These are phyloP conservation scores for Osmanthus fragrans DNA, from an alignment of 257 asterid species.

Conservation along the genomic window DNA sequence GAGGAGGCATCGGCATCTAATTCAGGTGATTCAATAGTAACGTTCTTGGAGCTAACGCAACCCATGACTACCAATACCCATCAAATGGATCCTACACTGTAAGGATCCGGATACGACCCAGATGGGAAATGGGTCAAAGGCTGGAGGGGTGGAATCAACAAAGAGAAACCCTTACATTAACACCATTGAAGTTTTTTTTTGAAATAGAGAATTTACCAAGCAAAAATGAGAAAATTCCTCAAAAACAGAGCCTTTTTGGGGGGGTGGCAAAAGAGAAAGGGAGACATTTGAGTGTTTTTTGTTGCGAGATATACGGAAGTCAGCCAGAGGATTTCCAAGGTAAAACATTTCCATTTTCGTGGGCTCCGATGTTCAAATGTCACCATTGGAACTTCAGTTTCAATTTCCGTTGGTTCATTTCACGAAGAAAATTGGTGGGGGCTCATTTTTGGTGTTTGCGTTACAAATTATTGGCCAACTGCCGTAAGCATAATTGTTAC, in stretches of 20 bases:
- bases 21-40: constrained; percentile 40
- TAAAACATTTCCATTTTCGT: constrained; percentile 22
- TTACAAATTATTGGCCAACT: constrained; percentile 36
- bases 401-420: constrained; percentile 26
- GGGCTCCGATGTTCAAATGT: constrained; percentile 20
- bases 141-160: constrained; percentile 25
- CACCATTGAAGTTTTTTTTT: constrained; percentile 28
- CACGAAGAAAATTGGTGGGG: background rate
- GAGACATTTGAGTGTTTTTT: constrained; percentile 13
- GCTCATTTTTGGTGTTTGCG: background rate
- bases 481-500: background rate
- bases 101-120: constrained; percentile 36
- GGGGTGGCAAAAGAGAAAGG: constrained; percentile 6
- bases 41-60: constrained; percentile 84
- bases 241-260: constrained; percentile 18
- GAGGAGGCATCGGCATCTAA: constrained; percentile 25
- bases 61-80: constrained; percentile 95
- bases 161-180: constrained; percentile 39
- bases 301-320: constrained; percentile 43
- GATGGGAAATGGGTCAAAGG: constrained; percentile 41
- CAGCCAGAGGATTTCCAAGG: constrained; percentile 4
- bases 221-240: constrained; percentile 23
- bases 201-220: constrained; percentile 4
- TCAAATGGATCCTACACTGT: constrained; percentile 38
- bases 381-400: constrained; percentile 34